Evolutionary conservation across 768 basidiomycete species (phyloP).

Genomic region (Tylopilus subfusipes): DNA sequence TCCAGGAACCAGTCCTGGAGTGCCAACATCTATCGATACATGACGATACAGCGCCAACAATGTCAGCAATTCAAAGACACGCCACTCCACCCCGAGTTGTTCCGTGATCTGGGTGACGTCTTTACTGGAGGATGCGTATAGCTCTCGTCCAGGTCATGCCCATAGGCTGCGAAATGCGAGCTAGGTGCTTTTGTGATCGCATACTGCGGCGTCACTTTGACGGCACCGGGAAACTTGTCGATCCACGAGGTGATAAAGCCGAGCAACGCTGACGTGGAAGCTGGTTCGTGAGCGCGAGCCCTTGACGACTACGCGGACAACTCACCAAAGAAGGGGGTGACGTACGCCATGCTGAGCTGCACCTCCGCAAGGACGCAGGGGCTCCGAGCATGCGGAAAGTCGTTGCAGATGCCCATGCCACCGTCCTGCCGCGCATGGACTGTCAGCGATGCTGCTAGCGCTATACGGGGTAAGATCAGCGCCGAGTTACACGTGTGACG

Average conservation of each 20-base stretch:
- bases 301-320: neutral
- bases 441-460: conserved; percentile 21
- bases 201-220: conserved; percentile 24
- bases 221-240: conserved; percentile 27
- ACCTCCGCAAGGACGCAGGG: conserved; percentile 22
- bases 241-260: conserved; percentile 26
- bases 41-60: neutral
- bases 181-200: conserved; percentile 32
- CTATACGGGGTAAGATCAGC: conserved; percentile 4
- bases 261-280: conserved; percentile 13
- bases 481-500: neutral
- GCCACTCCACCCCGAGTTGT: conserved; percentile 23
- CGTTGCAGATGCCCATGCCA: conserved; percentile 24
- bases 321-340: conserved; percentile 28
- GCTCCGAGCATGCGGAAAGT: conserved; percentile 24
- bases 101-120: conserved; percentile 4
- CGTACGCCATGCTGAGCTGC: conserved; percentile 30
- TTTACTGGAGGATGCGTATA: conserved; percentile 14
- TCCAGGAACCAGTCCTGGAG: conserved; percentile 17
- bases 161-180: conserved; percentile 22
- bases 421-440: conserved; percentile 25
- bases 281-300: neutral
- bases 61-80: conserved; percentile 16
- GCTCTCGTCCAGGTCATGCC: conserved; percentile 21
- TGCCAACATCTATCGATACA: neutral